These are phyloP conservation scores for Botrytis cinerea DNA, from an alignment of 2,329 filamentous ascomycete species.

Conservation along the genomic window DNA sequence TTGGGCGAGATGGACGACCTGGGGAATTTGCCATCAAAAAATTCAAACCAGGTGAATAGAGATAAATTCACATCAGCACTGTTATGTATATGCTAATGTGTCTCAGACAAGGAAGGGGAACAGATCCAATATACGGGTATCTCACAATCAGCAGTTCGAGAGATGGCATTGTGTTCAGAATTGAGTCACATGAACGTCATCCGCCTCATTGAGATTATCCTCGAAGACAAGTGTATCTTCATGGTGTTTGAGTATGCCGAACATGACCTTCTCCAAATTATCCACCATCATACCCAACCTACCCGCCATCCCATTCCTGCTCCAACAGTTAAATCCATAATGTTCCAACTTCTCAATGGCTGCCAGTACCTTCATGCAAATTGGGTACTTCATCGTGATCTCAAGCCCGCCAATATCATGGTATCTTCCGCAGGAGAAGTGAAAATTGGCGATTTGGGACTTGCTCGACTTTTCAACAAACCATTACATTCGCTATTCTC, in stretches of 20 bases:
- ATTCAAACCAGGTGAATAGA: conserved; percentile 50
- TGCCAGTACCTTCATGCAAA: conserved; percentile 93
- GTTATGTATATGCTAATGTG: conserved; percentile 12
- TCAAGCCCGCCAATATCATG: conserved; percentile 99
- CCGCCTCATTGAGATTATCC: conserved; percentile 87
- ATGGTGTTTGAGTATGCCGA: conserved; percentile 99
- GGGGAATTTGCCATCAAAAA: conserved; percentile 99
- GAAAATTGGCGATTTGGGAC: conserved; percentile 90
- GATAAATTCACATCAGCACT: not conserved
- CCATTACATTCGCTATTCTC: conserved; percentile 88
- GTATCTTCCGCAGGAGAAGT: conserved; percentile 88
- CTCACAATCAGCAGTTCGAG: conserved; percentile 92
- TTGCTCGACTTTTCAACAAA: conserved; percentile 92
- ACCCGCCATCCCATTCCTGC: conserved; percentile 86
- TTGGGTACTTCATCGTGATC: conserved; percentile 94
- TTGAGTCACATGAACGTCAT: conserved; percentile 88
- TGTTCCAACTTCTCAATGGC: conserved; percentile 94
- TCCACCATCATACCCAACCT: conserved; percentile 91
- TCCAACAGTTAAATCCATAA: conserved; percentile 84
- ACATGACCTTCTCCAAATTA: conserved; percentile 95
- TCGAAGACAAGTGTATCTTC: conserved; percentile 98
- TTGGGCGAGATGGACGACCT: conserved; percentile 69
- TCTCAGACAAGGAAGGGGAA: conserved; percentile 87
- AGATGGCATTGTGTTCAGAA: conserved; percentile 96
- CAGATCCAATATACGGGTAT: conserved; percentile 94